These are phyloP conservation scores for Arthrinium puccinioides DNA, from an alignment of 2,329 filamentous ascomycete genomes.

Conservation along the genomic window DNA sequence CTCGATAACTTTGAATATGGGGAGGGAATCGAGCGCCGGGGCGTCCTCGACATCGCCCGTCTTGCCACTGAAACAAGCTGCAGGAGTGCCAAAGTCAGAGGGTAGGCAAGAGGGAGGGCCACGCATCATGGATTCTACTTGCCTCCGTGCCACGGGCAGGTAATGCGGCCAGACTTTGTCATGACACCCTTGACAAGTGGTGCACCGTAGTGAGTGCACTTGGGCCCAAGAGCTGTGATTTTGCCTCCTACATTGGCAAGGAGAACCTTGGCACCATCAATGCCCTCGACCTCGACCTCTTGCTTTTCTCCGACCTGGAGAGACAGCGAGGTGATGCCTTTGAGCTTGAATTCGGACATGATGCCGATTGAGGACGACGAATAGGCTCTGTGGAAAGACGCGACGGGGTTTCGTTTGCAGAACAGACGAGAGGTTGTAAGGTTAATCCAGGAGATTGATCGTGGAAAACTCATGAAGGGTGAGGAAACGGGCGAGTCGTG, in stretches of 20 bases:
- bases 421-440: not conserved
- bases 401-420: not conserved
- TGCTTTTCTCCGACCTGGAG: slow-evolving; percentile 76
- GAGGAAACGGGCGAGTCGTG: not conserved
- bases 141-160: slow-evolving; percentile 97
- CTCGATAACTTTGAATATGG: slow-evolving; percentile 73
- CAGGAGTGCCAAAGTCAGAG: slow-evolving; percentile 3
- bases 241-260: slow-evolving; percentile 72
- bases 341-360: slow-evolving; percentile 64
- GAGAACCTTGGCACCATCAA: slow-evolving; percentile 79
- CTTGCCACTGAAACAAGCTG: slow-evolving; percentile 85
- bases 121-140: slow-evolving; percentile 3
- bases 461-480: not conserved
- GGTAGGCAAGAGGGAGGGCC: not conserved
- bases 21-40: slow-evolving; percentile 79
- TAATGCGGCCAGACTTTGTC: slow-evolving; percentile 72
- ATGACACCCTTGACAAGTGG: slow-evolving; percentile 82
- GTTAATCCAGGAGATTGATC: not conserved
- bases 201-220: slow-evolving; percentile 89
- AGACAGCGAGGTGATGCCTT: slow-evolving; percentile 66
- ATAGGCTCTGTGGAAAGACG: slow-evolving; percentile 4
- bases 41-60: slow-evolving; percentile 95
- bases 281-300: slow-evolving; percentile 84
- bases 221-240: slow-evolving; percentile 72
- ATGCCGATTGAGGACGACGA: too few relatives aligned